These are phyloP conservation scores for Salinomyces thailandicus DNA, from an alignment of 2,329 filamentous ascomycete species.

Conservation along the genomic window DNA sequence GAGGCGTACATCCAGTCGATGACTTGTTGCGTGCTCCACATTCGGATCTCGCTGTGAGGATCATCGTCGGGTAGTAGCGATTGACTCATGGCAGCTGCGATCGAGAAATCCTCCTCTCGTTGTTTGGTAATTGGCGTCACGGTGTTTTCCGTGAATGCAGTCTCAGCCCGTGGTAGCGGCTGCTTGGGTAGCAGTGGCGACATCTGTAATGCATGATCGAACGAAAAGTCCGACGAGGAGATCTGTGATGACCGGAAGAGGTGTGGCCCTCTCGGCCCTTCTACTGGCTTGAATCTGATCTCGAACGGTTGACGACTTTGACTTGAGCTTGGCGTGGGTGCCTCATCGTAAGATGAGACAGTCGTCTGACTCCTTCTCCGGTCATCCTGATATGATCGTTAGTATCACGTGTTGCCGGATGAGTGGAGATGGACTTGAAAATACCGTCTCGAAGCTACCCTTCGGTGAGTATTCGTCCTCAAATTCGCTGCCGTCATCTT, in stretches of 20 bases:
- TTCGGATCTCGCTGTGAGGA: slow-evolving; percentile 34
- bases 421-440: slow-evolving; percentile 24
- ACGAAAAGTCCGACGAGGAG: slow-evolving; percentile 44
- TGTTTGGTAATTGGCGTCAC: slow-evolving; percentile 17
- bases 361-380: slow-evolving; percentile 76
- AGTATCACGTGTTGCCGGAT: background rate
- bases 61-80: slow-evolving; percentile 7
- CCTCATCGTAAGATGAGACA: slow-evolving; percentile 76
- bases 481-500: slow-evolving; percentile 54
- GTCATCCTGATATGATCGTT: slow-evolving; percentile 20
- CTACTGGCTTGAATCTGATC: slow-evolving; percentile 56
- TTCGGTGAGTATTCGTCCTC: slow-evolving; percentile 44
- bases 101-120: slow-evolving; percentile 18
- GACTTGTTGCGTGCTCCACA: slow-evolving; percentile 66
- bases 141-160: slow-evolving; percentile 31
- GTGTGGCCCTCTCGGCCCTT: slow-evolving; percentile 77
- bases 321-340: slow-evolving; percentile 62
- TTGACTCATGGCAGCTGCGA: slow-evolving; percentile 15
- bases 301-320: slow-evolving; percentile 48
- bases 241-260: slow-evolving; percentile 66
- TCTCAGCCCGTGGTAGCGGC: slow-evolving; percentile 33
- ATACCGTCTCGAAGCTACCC: slow-evolving; percentile 60
- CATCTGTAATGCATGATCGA: slow-evolving; percentile 50
- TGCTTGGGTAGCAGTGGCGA: slow-evolving; percentile 64
- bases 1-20: slow-evolving; percentile 78